Base-by-base conservation (phyloP, 331 rosid species). In the Rhamnella rubrinervis region DNA sequence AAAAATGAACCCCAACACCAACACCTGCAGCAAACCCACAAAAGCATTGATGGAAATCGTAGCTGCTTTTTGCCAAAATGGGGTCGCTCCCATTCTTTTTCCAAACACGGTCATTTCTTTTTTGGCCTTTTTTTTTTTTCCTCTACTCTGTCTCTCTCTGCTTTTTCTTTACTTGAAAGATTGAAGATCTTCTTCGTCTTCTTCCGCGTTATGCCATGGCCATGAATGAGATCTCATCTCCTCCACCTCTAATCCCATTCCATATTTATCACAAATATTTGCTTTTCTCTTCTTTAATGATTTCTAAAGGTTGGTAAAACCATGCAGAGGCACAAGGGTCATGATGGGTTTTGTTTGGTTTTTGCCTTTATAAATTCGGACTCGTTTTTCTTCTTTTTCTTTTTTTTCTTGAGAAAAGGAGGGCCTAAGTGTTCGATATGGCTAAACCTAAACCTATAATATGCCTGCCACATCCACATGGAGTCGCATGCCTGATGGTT, bases 1-100 rank as follows among this genome's bases (percentile, higher is more conserved):
- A 7, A 41, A 58, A 77, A 26, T 39, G 70, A 79, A 65, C 62
- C 23, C 23, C 23, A 23, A 26, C 31, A 26, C 59, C 65, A 53
- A 58, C 66, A 50, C n/a, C n/a, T n/a, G 53, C 66, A 50, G 50
- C 51, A 44, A 63, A 59, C 25, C 38, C 55, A 70, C 47, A 71
- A 63, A 61, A 63, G 59, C 53, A 50, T 62, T 41, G 61, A n/a
- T 71, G 70, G 69, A 67, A 70, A 62, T 35, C 71, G 41, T 60
- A 67, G 38, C 16, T 65, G 40, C 74, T 61, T 21, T 61, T 71
- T 68, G 13, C 84, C 68, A 60, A 59, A 80, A 66, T 55, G 63
- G 73, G 79, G 66, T 80, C 59, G 58, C 57, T 64, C 80, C 77
- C 80, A 26, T 26, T 31, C 35, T 31, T 31, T 31, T 31, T 4